These are phyloP conservation scores for Rhizopogon salebrosus DNA, from an alignment of 768 basidiomycete species.

Conservation along the genomic window DNA sequence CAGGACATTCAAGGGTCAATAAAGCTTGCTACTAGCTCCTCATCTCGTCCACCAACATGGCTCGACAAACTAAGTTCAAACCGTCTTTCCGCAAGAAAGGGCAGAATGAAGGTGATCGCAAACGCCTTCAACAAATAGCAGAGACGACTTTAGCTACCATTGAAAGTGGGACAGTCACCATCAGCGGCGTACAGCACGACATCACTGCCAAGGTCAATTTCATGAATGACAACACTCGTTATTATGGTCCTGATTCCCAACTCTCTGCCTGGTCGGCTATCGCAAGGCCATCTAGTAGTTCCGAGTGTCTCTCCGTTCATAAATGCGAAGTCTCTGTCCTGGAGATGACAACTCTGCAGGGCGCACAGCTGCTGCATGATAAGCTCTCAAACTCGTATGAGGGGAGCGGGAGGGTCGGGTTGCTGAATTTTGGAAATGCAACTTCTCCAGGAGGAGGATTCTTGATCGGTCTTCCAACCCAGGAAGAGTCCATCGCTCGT, in stretches of 20 bases:
- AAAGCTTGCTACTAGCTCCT: too few species aligned
- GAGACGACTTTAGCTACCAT: constrained; percentile 45
- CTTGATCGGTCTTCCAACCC: constrained; percentile 58
- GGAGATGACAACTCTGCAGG: constrained; percentile 43
- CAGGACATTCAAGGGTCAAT: too few species aligned
- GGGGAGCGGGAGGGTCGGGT: constrained; percentile 34
- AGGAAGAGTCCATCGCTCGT: constrained; percentile 69
- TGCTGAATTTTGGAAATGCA: constrained; percentile 68
- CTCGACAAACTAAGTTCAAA: neutral
- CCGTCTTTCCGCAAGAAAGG: neutral
- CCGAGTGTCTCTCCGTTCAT: neutral
- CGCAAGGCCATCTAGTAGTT: constrained; percentile 46
- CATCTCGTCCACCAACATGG: neutral
- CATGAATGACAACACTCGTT: constrained; percentile 34
- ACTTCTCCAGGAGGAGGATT: constrained; percentile 66
- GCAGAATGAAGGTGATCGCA: constrained; percentile 3
- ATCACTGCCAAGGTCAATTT: constrained; percentile 17
- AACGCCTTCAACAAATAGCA: constrained; percentile 36
- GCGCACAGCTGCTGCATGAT: constrained; percentile 38
- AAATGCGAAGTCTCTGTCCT: constrained; percentile 19
- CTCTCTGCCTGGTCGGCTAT: too few species aligned
- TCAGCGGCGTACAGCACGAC: constrained; percentile 15
- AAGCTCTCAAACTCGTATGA: neutral
- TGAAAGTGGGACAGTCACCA: constrained; percentile 33
- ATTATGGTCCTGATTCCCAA: too few species aligned